Evolutionary conservation across 257 asterid genomes (phyloP).

Genomic region (Craterostigma plantagineum): DNA sequence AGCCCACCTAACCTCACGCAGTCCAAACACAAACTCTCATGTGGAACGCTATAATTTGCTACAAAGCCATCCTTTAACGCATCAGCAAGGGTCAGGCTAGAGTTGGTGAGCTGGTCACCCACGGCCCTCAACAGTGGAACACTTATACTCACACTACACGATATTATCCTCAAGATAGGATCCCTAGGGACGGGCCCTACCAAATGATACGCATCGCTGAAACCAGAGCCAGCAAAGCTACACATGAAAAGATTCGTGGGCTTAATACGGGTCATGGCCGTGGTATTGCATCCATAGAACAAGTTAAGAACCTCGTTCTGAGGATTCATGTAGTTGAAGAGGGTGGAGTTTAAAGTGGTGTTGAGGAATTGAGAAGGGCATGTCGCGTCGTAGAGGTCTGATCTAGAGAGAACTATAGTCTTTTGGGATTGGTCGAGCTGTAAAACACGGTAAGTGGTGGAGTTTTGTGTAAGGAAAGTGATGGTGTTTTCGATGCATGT

Average conservation of each 20-base stretch:
- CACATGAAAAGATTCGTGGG: constrained; percentile 33
- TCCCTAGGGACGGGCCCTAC: constrained; percentile 36
- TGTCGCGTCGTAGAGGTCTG: constrained; percentile 22
- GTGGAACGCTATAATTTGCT: constrained; percentile 35
- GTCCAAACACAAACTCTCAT: constrained; percentile 21
- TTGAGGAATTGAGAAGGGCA: constrained; percentile 31
- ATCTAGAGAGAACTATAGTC: constrained; percentile 24
- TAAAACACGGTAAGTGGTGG: constrained; percentile 31
- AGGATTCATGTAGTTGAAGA: constrained; percentile 10
- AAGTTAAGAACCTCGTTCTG: constrained; percentile 21
- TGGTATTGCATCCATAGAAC: constrained; percentile 39
- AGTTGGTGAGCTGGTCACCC: constrained; percentile 13
- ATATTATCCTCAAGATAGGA: constrained; percentile 19
- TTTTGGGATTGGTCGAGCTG: constrained; percentile 14
- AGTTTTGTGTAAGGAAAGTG: constrained; percentile 20
- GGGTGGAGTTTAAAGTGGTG: constrained; percentile 16
- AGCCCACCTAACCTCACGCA: constrained; percentile 33
- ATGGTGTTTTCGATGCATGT: constrained; percentile 17
- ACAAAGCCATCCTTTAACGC: constrained; percentile 44
- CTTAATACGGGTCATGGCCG: constrained; percentile 6
- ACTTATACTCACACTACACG: constrained; percentile 16
- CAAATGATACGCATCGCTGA: constrained; percentile 20
- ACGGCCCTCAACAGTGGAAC: constrained; percentile 25
- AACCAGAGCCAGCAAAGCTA: constrained; percentile 10
- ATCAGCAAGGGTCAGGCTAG: constrained; percentile 13